Percentiles rank a stretch among this genome's conserved stretches.
These are phyloP conservation scores for Trypanosoma congolense DNA, from an alignment of 208 protist species.

Conservation along the genomic window DNA sequence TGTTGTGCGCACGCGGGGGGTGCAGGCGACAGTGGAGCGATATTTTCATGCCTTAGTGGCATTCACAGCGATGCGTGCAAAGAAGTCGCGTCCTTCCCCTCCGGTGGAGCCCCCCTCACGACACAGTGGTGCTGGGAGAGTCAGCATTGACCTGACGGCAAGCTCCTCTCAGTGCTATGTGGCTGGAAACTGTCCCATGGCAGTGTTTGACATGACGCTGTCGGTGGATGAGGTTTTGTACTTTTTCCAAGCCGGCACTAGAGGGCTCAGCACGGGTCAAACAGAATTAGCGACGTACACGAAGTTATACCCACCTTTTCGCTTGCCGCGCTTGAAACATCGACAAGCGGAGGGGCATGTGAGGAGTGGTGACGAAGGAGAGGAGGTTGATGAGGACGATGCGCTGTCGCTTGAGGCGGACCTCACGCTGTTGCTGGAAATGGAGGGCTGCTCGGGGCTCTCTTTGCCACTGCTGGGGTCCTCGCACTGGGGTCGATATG, in stretches of 20 bases:
- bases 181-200: constrained; percentile 5
- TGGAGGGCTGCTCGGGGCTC: constrained; percentile 35
- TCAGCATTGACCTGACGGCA: no score
- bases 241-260: background rate
- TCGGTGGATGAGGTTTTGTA: constrained; percentile 19
- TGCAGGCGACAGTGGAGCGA: constrained; percentile 30
- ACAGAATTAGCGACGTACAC: no score
- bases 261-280: no score
- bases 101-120: no score
- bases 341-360: background rate
- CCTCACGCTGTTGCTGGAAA: constrained; percentile 48
- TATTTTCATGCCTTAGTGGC: constrained; percentile 54
- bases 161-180: constrained; percentile 2
- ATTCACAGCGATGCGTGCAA: constrained; percentile 19
- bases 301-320: background rate
- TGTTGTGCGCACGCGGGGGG: constrained; percentile 17
- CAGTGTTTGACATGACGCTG: constrained; percentile 18
- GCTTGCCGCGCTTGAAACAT: background rate
- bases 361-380: background rate
- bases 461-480: constrained; percentile 58
- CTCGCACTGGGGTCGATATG: constrained; percentile 58
- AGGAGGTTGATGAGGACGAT: constrained; percentile 3
- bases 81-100: constrained; percentile 10
- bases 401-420: constrained; percentile 21
- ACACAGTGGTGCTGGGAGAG: no score